A percentile compares a stretch with the other conserved stretches of the same genome.
phyloP scores from a whole-genome alignment of 495 filamentous ascomycete species.

The Daldinia vernicosa region DNA sequence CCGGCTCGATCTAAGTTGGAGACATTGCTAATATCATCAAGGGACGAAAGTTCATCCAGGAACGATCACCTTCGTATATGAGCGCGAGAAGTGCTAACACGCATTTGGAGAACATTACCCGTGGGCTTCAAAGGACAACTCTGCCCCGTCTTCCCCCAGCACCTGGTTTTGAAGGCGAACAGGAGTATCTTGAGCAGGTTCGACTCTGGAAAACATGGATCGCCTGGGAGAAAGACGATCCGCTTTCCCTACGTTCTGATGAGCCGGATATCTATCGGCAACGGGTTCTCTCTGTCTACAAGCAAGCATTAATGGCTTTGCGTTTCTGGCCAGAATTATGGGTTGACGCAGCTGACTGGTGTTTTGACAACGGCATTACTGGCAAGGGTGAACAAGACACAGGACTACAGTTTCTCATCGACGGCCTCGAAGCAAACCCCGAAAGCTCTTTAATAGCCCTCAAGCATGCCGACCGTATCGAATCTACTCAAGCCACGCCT shows the following conservation, averaged over 20 bases:
- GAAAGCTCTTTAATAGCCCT: slow-evolving; percentile 91
- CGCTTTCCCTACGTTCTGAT: slow-evolving; percentile 82
- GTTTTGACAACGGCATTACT: slow-evolving; percentile 73
- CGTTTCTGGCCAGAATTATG: slow-evolving; percentile 94
- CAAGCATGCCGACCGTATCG: slow-evolving; percentile 86
- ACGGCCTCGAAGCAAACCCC: slow-evolving; percentile 88
- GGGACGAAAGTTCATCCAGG: slow-evolving; percentile 93
- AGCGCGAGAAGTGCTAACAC: slow-evolving; percentile 86
- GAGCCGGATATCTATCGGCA: slow-evolving; percentile 74
- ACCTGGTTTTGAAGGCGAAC: slow-evolving; percentile 84
- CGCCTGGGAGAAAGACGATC: slow-evolving; percentile 91
- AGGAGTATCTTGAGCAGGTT: slow-evolving; percentile 86
- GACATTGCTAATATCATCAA: slow-evolving; percentile 48
- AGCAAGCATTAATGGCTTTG: slow-evolving; percentile 92
- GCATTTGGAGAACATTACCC: slow-evolving; percentile 83
- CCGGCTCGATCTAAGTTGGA: slow-evolving; percentile 3
- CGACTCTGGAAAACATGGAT: slow-evolving; percentile 94
- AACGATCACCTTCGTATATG: slow-evolving; percentile 91
- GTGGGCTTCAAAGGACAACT: slow-evolving; percentile 77
- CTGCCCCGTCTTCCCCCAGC: slow-evolving; percentile 83
- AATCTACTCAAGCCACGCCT: slow-evolving; percentile 72
- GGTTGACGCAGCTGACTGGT: slow-evolving; percentile 95
- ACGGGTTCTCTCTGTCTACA: slow-evolving; percentile 88
- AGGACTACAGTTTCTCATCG: slow-evolving; percentile 71
- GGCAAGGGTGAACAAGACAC: slow-evolving; percentile 71